Conservation (phyloP, 352 stramenopile genomes). For the Pythium monospermum region DNA sequence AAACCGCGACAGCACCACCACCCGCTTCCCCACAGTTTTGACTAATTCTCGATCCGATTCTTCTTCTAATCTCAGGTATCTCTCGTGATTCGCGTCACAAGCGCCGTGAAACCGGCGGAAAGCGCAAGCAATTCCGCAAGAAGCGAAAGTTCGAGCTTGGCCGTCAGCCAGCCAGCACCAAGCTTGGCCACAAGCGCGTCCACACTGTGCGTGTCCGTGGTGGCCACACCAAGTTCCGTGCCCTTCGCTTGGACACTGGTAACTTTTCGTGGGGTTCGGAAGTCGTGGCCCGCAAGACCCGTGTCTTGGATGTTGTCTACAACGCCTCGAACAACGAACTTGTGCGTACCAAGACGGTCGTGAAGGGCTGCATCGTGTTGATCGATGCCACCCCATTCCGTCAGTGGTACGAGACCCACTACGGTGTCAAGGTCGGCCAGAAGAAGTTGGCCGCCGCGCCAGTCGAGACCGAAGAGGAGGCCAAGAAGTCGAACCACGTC, state of each 20-base stretch:
- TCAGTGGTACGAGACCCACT: constrained; percentile 99
- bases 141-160: constrained; percentile 99
- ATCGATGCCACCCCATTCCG: constrained; percentile 99
- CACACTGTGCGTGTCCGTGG: constrained; percentile 94
- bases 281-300: constrained; percentile 96
- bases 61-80: constrained; percentile 93
- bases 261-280: constrained; percentile 99
- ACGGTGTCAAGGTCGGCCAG: constrained; percentile 90
- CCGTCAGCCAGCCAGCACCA: constrained; percentile 97
- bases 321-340: constrained; percentile 99
- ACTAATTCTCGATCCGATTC: no score
- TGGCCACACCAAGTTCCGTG: constrained; percentile 98
- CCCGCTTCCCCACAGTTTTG: no score
- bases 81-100: constrained; percentile 99
- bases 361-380: constrained; percentile 98
- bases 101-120: constrained; percentile 98
- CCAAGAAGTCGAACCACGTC: constrained; percentile 93
- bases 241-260: constrained; percentile 96
- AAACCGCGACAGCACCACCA: no score
- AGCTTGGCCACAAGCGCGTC: constrained; percentile 97
- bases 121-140: constrained; percentile 97
- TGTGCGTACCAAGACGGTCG: constrained; percentile 99
- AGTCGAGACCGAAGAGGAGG: constrained; percentile 77
- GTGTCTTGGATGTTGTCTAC: constrained; percentile 99
- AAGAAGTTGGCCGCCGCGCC: constrained; percentile 85